Percentiles rank a stretch among this genome's conserved stretches.
Conservation (phyloP, 176 grass and related monocot species). For the Oryza brachyantha region DNA sequence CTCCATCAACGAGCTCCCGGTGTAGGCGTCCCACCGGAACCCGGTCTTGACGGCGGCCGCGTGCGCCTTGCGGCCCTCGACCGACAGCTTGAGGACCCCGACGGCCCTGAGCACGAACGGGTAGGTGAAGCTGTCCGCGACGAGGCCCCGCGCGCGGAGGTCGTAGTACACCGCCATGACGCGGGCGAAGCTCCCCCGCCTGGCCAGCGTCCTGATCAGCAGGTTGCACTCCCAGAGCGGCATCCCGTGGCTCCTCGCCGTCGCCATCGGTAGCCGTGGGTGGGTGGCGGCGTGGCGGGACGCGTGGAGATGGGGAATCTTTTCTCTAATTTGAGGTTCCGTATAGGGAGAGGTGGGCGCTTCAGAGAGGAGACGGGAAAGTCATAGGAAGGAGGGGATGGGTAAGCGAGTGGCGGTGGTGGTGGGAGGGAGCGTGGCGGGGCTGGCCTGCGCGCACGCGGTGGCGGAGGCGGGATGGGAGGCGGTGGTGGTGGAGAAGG, state of each 20-base stretch:
- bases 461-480: conserved; percentile 57
- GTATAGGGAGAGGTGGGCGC: background rate
- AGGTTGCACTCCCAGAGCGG: conserved; percentile 54
- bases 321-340: background rate
- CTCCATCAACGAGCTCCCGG: conserved; percentile 52
- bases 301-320: conserved; percentile 18
- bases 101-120: conserved; percentile 61
- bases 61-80: conserved; percentile 49
- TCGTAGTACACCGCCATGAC: conserved; percentile 50
- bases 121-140: conserved; percentile 71
- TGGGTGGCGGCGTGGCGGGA: conserved; percentile 26
- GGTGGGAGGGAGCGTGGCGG: conserved; percentile 81
- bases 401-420: conserved; percentile 57
- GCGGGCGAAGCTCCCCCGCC: conserved; percentile 27
- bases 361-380: background rate
- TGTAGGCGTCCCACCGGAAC: conserved; percentile 51
- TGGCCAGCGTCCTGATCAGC: conserved; percentile 50
- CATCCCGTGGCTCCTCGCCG: conserved; percentile 29
- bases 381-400: conserved; percentile 11
- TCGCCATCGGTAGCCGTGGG: conserved; percentile 4
- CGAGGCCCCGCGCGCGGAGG: conserved; percentile 44
- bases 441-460: conserved; percentile 77
- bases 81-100: conserved; percentile 37
- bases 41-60: conserved; percentile 41
- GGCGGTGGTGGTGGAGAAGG: conserved; percentile 69